Percentiles rank a stretch among this genome's conserved stretches.
Evolutionary conservation across 345 rosid species (phyloP).

Genomic region (Lepidium africanum): DNA sequence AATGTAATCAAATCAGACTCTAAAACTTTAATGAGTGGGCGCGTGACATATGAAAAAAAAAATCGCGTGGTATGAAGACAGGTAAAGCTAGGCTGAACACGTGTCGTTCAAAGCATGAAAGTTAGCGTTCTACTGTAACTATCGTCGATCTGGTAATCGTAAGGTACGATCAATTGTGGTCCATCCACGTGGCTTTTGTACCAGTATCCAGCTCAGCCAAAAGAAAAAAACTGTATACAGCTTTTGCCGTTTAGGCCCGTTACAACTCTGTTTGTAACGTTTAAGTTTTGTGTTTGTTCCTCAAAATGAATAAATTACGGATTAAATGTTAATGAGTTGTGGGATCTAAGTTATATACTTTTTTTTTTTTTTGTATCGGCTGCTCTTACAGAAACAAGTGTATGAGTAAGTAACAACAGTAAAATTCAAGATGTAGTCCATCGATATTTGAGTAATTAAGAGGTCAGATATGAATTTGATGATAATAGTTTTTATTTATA

Average conservation of each 20-base stretch:
- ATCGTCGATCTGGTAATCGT: neutral
- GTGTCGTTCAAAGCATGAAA: conserved; percentile 9
- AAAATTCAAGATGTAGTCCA: neutral
- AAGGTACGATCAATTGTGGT: neutral
- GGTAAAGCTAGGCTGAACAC: neutral
- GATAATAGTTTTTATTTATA: neutral
- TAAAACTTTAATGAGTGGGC: neutral
- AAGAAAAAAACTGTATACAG: neutral
- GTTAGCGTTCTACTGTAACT: conserved; percentile 12
- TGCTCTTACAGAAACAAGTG: no score
- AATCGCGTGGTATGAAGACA: neutral
- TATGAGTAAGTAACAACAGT: no score
- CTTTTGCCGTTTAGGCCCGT: neutral
- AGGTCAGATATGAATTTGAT: neutral
- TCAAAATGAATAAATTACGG: no score
- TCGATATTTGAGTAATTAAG: neutral
- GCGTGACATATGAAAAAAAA: neutral
- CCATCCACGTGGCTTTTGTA: conserved; percentile 3
- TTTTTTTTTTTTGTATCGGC: no score
- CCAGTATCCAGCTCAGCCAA: neutral
- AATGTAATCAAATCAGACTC: neutral
- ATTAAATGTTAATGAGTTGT: no score
- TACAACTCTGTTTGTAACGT: neutral
- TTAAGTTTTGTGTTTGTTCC: neutral
- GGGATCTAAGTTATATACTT: no score